Evolutionary conservation across 371 early-diverging fungal species (phyloP), one percentile per base, ranked within the genome.

Genomic region (Massospora cicadina): DNA sequence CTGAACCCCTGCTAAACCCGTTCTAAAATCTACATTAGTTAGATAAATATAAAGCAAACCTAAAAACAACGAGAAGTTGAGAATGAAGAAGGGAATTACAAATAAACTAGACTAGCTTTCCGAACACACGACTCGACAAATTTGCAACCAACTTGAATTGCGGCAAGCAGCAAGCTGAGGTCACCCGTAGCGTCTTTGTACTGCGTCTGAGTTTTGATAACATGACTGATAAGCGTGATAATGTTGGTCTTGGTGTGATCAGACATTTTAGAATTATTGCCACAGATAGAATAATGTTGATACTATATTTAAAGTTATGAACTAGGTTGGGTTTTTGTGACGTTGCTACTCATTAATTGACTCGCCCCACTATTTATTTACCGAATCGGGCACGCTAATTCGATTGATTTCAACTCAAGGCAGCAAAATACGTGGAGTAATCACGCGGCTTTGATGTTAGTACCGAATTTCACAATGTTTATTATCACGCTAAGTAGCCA

Each of bases 81-180:
- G 32, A 27, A 25, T 64, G 28, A 21, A n/a, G 29, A 54, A 29
- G 28, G 23, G 0, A 12, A 55, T 76, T 82, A 91, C 91, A 97
- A 81, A 74, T 95, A 91, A 71, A 95, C 79, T 43, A 97, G 80
- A 69, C 93, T 88, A 60, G 98, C 95, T 78, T 94, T 94, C 70
- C 93, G 85, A 67, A 97, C 96, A 64, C 90, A 90, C 68, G 92
- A 86, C 66, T 92, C 89, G 61, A 97, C 93, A 77, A 93, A 96
- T 76, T 96, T 97, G 82, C 96, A 95, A 53, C 95, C 93, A 65
- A 91, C 81, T 72, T 92, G 91, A 74, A 97, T 89, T 27, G 95
- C 81, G 63, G 83, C 80, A 68, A 97, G 81, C 23, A 96, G 82
- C 25, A 95, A 74, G 28, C 92, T 89, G 67, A 98, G 83, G 77